Evolutionary conservation across 371 early-diverging fungal genomes (phyloP).

Genomic region (Rhizopus arrhizus): DNA sequence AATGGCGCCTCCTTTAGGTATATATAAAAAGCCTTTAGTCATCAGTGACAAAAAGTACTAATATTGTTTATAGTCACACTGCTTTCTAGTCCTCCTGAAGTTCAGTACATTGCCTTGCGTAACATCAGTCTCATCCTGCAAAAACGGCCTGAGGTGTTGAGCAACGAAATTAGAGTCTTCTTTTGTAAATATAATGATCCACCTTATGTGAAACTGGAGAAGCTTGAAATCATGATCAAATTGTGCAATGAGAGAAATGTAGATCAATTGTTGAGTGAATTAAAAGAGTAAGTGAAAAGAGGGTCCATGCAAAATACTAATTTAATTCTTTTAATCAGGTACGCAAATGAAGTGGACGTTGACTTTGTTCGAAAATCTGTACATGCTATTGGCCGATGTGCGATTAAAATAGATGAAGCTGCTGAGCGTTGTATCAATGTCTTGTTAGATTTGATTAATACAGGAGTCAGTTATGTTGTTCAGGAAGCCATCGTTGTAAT

Average conservation of each 20-base stretch:
- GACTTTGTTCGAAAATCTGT: slow-evolving; percentile 94
- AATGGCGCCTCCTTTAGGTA: slow-evolving; percentile 90
- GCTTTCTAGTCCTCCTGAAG: slow-evolving; percentile 85
- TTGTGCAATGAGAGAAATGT: slow-evolving; percentile 84
- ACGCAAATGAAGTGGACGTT: slow-evolving; percentile 95
- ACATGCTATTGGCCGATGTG: slow-evolving; percentile 89
- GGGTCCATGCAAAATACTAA: neutral
- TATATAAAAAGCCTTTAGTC: neutral
- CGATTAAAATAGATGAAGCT: slow-evolving; percentile 87
- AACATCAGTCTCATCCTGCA: slow-evolving; percentile 96
- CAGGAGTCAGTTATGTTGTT: slow-evolving; percentile 87
- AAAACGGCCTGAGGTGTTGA: slow-evolving; percentile 85
- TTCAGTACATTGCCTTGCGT: slow-evolving; percentile 95
- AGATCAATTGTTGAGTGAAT: slow-evolving; percentile 89
- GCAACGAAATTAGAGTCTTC: slow-evolving; percentile 91
- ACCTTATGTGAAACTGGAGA: slow-evolving; percentile 95
- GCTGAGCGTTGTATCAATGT: slow-evolving; percentile 88
- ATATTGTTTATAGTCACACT: slow-evolving; percentile 70
- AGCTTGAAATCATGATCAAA: slow-evolving; percentile 92
- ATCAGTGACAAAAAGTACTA: no score
- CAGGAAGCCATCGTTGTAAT: slow-evolving; percentile 93
- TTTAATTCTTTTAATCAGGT: slow-evolving; percentile 47
- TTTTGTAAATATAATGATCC: slow-evolving; percentile 99
- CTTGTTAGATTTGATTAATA: slow-evolving; percentile 88
- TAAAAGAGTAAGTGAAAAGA: slow-evolving; percentile 74